phyloP scores from a whole-genome alignment of 2,329 filamentous ascomycete species.

The Fusarium sp. region DNA sequence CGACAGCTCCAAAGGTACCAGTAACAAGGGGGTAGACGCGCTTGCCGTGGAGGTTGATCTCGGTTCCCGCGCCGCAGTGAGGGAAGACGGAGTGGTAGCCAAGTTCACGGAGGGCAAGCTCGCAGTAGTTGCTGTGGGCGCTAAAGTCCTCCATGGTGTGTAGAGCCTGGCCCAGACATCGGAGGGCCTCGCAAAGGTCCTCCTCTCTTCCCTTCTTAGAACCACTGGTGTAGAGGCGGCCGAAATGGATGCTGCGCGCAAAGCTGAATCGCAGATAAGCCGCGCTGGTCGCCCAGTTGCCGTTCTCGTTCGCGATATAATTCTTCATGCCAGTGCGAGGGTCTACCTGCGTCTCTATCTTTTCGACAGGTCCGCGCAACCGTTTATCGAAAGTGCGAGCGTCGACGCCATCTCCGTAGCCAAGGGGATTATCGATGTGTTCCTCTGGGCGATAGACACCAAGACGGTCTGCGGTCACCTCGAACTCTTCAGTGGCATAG shows the following conservation, averaged over 20 bases:
- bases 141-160: constrained; percentile 85
- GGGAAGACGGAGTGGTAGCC: constrained; percentile 84
- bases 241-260: constrained; percentile 80
- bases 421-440: constrained; percentile 82
- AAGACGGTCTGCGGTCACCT: constrained; percentile 83
- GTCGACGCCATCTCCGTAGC: constrained; percentile 88
- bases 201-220: constrained; percentile 74
- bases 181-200: constrained; percentile 83
- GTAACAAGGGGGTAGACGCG: constrained; percentile 81
- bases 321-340: constrained; percentile 95
- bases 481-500: constrained; percentile 88
- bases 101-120: constrained; percentile 81
- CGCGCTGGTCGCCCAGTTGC: constrained; percentile 89
- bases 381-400: constrained; percentile 85
- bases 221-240: constrained; percentile 78
- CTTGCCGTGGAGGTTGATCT: constrained; percentile 73
- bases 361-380: constrained; percentile 81
- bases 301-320: constrained; percentile 93
- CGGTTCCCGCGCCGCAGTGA: constrained; percentile 75
- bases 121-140: constrained; percentile 86
- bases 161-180: constrained; percentile 80
- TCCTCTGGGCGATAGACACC: constrained; percentile 85
- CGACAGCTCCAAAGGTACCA: constrained; percentile 80
- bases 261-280: constrained; percentile 86
- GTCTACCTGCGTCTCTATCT: constrained; percentile 79